Evolutionary conservation across 768 basidiomycete genomes (phyloP), one percentile per base, ranked within the genome.

Genomic region (Trametes gibbosa): DNA sequence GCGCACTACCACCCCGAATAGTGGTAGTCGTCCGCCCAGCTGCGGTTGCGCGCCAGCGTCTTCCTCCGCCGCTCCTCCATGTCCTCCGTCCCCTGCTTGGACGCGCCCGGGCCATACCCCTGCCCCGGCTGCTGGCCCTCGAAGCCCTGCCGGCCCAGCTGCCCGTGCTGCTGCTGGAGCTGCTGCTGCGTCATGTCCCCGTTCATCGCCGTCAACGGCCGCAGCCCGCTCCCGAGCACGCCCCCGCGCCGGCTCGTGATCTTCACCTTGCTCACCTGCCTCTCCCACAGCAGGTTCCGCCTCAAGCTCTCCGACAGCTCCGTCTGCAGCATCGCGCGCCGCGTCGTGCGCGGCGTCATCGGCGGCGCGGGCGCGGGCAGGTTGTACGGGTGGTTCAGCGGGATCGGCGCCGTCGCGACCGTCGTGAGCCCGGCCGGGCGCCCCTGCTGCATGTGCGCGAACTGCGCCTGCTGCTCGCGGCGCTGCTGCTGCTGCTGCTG

Each of bases 271-370:
- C 83, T 83, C 62, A 87, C 81, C 62, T 88, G 85, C 14, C 88
- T 79, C 64, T 87, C 90, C 91, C 91, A 92, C 5, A 95, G 73
- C 56, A 95, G 69, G 65, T 94, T 90, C 46, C 88, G 77, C 21
- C 94, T 78, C 62, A 96, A 74, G 58, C 86, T 89, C 73, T 96
- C 94, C 32, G 89, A 87, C 68, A 96, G 77, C 72, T 96, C 94
- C 4, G 86, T 88, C 55, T 85, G 79, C 46, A 95, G 78, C 90
- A 95, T 95, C 64, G 83, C 80, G 50, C 90, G 79, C 2, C 94
- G 81, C 2, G 92, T 94, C 42, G 94, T 92, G 35, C 89, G 84
- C 0, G 94, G 94, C 0, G 91, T 92, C 64, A 88, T 87, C 2
- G 90, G 90, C 17, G 82, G 75, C 4, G 77, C 74, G 0, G 79